Base-by-base conservation (phyloP, 257 asterid species). In the Striga asiatica region DNA sequence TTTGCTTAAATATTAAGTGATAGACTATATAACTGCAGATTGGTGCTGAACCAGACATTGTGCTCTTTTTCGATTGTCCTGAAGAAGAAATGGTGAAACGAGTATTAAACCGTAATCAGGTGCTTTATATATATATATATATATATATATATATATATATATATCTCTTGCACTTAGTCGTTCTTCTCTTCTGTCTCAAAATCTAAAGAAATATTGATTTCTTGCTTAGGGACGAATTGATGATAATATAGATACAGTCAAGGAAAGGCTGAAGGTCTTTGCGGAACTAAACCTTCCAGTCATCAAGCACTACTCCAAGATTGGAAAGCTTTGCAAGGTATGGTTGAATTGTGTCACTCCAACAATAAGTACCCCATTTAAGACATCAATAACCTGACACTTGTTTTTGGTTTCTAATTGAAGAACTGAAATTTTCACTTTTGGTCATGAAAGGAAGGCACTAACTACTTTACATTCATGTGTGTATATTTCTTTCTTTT, bases 61-160 rank as follows among this genome's bases (percentile, higher is more conserved):
- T 92, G 74, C 87, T 92, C 64, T 92, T 88, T 72, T 78, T 92
- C 65, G 93, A 92, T 59, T 92, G 99, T 64, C 94, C 97, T 31
- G 86, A 73, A 73, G 93, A 82, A 61, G 94, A 78, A 76, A 92
- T 92, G 97, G 80, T 88, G 64, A 76, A 75, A 72, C 93, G 99
- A 57, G 95, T 88, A 46, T 68, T 92, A 55, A 77, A 68, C 64
- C 94, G 99, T 69, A 78, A 85, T 58, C 78, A 92, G 95, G 97
- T 87, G 54, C 41, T 49, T 20, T n/a, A 13, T 54, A 18, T 45
- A 14, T n/a, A n/a, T n/a, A n/a, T n/a, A n/a, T n/a, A n/a, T n/a
- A n/a, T n/a, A n/a, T n/a, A n/a, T n/a, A n/a, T n/a, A n/a, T n/a
- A n/a, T n/a, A n/a, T n/a, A n/a, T n/a, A n/a, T 21, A 34, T 32